Percentiles rank a stretch among this genome's conserved stretches.
phyloP scores from a whole-genome alignment of 768 basidiomycete species.

The Boletellus sp. region DNA sequence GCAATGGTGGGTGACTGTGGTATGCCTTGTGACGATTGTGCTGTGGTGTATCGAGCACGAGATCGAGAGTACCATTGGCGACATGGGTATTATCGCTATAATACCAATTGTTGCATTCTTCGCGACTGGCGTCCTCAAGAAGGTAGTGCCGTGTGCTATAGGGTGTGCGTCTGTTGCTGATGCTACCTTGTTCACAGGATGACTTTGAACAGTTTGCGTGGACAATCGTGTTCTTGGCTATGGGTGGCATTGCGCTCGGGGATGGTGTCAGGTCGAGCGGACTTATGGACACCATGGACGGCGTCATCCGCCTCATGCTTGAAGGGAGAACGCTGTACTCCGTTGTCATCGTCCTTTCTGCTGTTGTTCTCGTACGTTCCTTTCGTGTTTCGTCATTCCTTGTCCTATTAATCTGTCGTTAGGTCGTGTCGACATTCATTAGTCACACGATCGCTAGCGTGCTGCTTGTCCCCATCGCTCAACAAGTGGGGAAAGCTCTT shows the following conservation, averaged over 20 bases:
- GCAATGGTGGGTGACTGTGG: constrained; percentile 86
- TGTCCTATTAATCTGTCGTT: background rate
- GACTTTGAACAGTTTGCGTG: constrained; percentile 94
- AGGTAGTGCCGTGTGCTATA: constrained; percentile 47
- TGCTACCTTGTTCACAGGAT: constrained; percentile 46
- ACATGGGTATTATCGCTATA: constrained; percentile 97
- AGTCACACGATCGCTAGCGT: constrained; percentile 97
- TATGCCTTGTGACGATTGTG: constrained; percentile 80
- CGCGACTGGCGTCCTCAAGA: constrained; percentile 87
- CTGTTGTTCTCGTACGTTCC: constrained; percentile 59
- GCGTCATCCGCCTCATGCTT: constrained; percentile 54
- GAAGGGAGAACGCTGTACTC: constrained; percentile 59
- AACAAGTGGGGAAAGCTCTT: constrained; percentile 80
- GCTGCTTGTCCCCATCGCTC: constrained; percentile 93
- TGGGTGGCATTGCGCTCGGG: constrained; percentile 97
- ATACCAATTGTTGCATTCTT: constrained; percentile 93
- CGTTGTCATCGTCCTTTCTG: constrained; percentile 68
- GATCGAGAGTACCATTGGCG: constrained; percentile 75
- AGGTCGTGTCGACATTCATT: constrained; percentile 92
- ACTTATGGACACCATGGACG: constrained; percentile 74
- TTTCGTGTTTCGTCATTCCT: background rate
- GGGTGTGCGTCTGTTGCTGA: background rate
- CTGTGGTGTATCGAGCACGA: constrained; percentile 87
- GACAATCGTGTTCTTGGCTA: constrained; percentile 93
- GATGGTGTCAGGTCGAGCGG: constrained; percentile 91